These are phyloP conservation scores for Leishmania gerbilli DNA, from an alignment of 208 protist genomes.

Conservation along the genomic window DNA sequence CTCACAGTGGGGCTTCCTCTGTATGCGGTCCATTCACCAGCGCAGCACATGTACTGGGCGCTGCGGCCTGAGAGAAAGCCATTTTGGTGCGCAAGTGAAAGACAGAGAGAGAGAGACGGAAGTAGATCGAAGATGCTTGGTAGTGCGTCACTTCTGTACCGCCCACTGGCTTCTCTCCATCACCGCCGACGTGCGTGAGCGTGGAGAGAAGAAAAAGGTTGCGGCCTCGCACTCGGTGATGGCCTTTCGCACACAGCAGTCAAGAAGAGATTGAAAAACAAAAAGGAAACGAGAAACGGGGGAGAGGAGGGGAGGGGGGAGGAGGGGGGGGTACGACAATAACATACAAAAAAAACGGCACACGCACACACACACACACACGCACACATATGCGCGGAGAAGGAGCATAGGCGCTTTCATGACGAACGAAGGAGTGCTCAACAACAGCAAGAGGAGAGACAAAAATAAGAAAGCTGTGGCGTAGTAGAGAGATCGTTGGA, in stretches of 20 bases:
- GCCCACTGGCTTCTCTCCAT: background rate
- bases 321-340: no score
- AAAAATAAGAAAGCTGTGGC: no score
- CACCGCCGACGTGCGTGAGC: background rate
- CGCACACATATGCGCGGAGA: background rate
- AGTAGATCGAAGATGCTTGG: background rate
- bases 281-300: no score
- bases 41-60: background rate
- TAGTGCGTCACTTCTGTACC: background rate
- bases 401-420: background rate
- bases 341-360: background rate
- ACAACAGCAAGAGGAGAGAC: no score
- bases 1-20: background rate
- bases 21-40: background rate
- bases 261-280: background rate
- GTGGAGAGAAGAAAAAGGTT: background rate
- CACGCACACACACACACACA: no score
- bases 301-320: no score
- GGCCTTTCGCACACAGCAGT: background rate
- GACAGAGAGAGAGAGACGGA: background rate
- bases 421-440: background rate
- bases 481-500: no score
- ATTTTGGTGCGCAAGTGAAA: background rate
- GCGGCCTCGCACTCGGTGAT: background rate
- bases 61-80: background rate